Evolutionary conservation across 805 yeast species (phyloP).

Genomic region (Spathaspora passalidarum): DNA sequence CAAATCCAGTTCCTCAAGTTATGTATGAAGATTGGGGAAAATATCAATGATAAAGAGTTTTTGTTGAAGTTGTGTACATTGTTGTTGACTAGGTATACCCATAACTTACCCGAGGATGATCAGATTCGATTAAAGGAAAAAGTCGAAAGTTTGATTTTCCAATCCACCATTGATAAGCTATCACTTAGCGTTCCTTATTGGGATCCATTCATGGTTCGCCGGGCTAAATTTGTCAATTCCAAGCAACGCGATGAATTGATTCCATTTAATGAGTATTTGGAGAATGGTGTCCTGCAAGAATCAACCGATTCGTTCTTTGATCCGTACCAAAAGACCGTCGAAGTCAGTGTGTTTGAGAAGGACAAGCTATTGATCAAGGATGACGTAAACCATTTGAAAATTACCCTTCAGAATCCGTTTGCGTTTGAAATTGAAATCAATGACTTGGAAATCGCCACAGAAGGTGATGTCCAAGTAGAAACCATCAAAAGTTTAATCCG

Average conservation of each 20-base stretch:
- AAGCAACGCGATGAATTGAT: slow-evolving; percentile 37
- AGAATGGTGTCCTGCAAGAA: slow-evolving; percentile 9
- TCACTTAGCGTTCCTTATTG: slow-evolving; percentile 53
- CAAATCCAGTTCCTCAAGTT: slow-evolving; percentile 55
- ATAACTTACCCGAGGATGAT: slow-evolving; percentile 54
- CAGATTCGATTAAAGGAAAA: slow-evolving; percentile 45
- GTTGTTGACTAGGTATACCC: slow-evolving; percentile 53
- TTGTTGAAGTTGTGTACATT: slow-evolving; percentile 47
- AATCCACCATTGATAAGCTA: slow-evolving; percentile 15
- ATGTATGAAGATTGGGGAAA: slow-evolving; percentile 52
- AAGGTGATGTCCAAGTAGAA: slow-evolving; percentile 24
- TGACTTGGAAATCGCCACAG: slow-evolving; percentile 33
- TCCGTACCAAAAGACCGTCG: slow-evolving; percentile 37
- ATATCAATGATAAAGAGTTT: slow-evolving; percentile 41
- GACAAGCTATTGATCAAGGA: slow-evolving; percentile 38
- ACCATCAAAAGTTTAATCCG: slow-evolving; percentile 18
- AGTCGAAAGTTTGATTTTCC: slow-evolving; percentile 21
- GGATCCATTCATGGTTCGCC: slow-evolving; percentile 68
- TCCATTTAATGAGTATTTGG: slow-evolving; percentile 27
- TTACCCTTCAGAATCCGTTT: slow-evolving; percentile 75
- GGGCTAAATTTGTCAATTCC: slow-evolving; percentile 32
- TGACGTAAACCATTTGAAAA: slow-evolving; percentile 56
- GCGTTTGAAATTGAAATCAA: slow-evolving; percentile 65
- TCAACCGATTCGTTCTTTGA: slow-evolving; percentile 40
- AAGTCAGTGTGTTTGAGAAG: slow-evolving; percentile 39